Base-by-base conservation (phyloP, 2,329 filamentous ascomycete species). In the Pseudogymnoascus sp. region DNA sequence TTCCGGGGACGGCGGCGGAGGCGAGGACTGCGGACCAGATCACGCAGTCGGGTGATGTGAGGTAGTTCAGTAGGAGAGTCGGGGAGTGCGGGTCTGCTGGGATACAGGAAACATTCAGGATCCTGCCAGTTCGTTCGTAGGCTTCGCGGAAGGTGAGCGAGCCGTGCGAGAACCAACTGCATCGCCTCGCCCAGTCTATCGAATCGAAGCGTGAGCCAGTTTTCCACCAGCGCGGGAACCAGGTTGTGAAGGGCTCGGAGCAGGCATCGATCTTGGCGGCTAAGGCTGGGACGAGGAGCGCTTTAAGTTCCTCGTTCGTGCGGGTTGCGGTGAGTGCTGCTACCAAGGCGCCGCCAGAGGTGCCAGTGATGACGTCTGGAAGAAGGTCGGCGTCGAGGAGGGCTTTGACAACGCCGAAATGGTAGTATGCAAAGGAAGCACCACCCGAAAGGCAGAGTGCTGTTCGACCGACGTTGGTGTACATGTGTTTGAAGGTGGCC, bases 21-120 rank as follows among this genome's bases (percentile, higher is more conserved):
- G 94, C 94, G 48, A 99, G 78, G 2, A 97, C 92, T 1, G 94
- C 93, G 9, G 92, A 96, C 94, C 95, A 99, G 65, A 99, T 95
- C 41, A 99, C 94, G 72, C 94, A 99, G 77, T 99, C 92, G 0
- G 94, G 94, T 21, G 89, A 90, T 1, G 94, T 97, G 33, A 97
- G 83, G 73, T 97, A 96, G 76, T 99, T 99, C 71, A 91, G 91
- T 6, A 99, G 81, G 66, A 99, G 96, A 0, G 92, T 86, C 1
- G 84, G 91, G 35, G 89, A 92, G 75, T 97, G 91, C 15, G 93
- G 94, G 73, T 99, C 94, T 0, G 93, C 92, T 0, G 94, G 94
- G 1, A 99, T 91, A 73, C 94, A 99, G 5, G 91, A 91, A 8
- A 99, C 92, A 74, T 99, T 99, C 59, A 99, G 81, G 65, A 97